Base-by-base conservation (phyloP, 352 stramenopile genomes). In the Phytophthora cajani region DNA sequence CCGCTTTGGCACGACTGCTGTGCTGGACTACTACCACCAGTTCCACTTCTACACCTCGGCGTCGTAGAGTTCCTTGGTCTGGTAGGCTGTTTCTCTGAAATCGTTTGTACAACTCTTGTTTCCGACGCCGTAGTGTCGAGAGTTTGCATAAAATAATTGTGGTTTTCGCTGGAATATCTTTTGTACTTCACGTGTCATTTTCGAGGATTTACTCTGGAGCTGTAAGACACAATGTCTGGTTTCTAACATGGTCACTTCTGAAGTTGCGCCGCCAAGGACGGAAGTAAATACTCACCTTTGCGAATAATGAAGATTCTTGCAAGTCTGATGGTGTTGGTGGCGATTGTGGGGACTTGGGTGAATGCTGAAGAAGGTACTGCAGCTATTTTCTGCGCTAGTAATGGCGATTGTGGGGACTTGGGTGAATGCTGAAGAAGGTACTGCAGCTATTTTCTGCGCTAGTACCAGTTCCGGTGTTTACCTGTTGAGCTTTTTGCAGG, bases 31-130 rank as follows among this genome's bases (percentile, higher is more conserved):
- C 80, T 94, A 94, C 76, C 85, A 94, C 79, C 86, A 92, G 57
- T 92, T 90, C 69, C 77, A 96, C 76, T 96, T 96, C 66, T 96
- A 96, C 81, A 94, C 85, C 30, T 93, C 88, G 49, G 88, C 83
- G 12, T 96, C 88, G 73, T 96, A 95, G 71, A 67, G 61, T 10
- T 57, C 8, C 64, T 9, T 70, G 59, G 44, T 23, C 32, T 49
- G 25, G 52, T 51, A 42, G 55, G 54, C 30, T 21, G 60, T 16
- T 50, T 56, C 11, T 51, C 62, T 21, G 38, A 62, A 23, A 49
- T 58, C 50, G 17, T 58, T 66, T 68, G 51, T 71, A 59, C 60
- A 54, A 60, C 44, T 57, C 23, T 30, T 27, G 32, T 19, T 53
- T 63, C 23, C 32, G 33, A 63, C 19, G 5, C 17, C 14, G 42